phyloP scores from a whole-genome alignment of 805 yeast genomes.

The Hanseniaspora clermontiae region DNA sequence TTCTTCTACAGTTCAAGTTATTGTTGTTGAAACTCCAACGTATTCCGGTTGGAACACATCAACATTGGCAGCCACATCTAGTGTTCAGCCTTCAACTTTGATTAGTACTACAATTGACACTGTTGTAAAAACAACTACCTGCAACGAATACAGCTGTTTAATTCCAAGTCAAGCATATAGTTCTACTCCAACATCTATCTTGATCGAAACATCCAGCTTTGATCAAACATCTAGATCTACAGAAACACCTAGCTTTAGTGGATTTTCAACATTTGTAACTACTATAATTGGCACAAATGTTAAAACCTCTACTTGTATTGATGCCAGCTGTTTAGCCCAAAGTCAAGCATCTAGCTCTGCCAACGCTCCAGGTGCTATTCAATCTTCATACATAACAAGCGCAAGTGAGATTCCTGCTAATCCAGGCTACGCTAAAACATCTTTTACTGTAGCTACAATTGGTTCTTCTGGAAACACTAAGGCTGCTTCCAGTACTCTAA shows the following conservation, averaged over 20 bases:
- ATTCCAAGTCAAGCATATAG: too few relatives aligned
- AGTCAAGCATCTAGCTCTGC: conserved; percentile 11
- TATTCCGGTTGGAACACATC: neutral
- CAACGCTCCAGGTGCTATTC: conserved; percentile 8
- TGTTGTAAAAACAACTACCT: too few relatives aligned
- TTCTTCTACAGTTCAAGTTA: neutral
- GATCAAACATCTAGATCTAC: too few relatives aligned
- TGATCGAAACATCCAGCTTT: too few relatives aligned
- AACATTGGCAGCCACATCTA: too few relatives aligned
- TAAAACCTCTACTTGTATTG: neutral
- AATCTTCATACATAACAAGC: neutral
- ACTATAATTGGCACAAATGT: neutral
- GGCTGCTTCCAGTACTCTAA: neutral
- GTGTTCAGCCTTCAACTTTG: too few relatives aligned
- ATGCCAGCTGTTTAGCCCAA: conserved; percentile 9
- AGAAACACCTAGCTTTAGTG: neutral
- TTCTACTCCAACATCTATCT: too few relatives aligned
- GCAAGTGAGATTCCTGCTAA: conserved; percentile 3
- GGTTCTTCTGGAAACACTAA: neutral
- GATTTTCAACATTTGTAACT: neutral
- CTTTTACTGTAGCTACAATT: too few relatives aligned
- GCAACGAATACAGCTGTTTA: too few relatives aligned
- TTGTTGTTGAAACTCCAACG: neutral
- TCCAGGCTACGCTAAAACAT: conserved; percentile 2
- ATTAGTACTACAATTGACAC: too few relatives aligned